Evolutionary conservation across 139 green algal species (phyloP).

Genomic region (Closterium sp.): DNA sequence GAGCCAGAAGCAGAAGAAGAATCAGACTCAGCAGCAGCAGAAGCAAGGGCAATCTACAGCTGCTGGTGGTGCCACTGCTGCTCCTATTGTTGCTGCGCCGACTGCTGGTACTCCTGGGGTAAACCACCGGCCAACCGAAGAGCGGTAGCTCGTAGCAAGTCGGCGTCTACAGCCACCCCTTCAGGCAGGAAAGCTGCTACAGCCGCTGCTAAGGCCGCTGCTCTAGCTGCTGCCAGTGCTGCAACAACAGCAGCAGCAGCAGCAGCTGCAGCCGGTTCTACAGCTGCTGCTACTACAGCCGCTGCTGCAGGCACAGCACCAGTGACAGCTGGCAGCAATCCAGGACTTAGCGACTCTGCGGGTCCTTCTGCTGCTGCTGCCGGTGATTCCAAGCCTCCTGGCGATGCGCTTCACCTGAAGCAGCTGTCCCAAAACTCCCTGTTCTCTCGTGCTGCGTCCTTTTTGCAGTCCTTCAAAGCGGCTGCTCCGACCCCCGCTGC

Average conservation of each 20-base stretch:
- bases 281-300: background rate
- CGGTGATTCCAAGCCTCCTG: background rate
- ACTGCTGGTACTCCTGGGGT: background rate
- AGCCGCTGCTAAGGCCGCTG: background rate
- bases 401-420: background rate
- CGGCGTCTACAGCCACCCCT: background rate
- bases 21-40: background rate
- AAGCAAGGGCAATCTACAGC: background rate
- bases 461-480: background rate
- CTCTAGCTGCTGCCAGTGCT: background rate
- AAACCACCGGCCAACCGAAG: background rate
- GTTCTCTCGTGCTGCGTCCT: background rate
- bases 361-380: background rate
- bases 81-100: background rate
- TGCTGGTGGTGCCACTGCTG: too few species aligned
- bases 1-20: background rate
- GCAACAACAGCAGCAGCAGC: background rate
- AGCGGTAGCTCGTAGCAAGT: background rate
- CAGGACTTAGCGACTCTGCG: background rate
- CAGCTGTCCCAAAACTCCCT: background rate
- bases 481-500: background rate
- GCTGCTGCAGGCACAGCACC: background rate
- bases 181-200: background rate
- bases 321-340: background rate
- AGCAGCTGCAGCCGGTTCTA: too few species aligned